A percentile compares a stretch with the other conserved stretches of the same genome.
Evolutionary conservation across 2,329 filamentous ascomycete species (phyloP).

Genomic region (Plenodomus lindquistii): DNA sequence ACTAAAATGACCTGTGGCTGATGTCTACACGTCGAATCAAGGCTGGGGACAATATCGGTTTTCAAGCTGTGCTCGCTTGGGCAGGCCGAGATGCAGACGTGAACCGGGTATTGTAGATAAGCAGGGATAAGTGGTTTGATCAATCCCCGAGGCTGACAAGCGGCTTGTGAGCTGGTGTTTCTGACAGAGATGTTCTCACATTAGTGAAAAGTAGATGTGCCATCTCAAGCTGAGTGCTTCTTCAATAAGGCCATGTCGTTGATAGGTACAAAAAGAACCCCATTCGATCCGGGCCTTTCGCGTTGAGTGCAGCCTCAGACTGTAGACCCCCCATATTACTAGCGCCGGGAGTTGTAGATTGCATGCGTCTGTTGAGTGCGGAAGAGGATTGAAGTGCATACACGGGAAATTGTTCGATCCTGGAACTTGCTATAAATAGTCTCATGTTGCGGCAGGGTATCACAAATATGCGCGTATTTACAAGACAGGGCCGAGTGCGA

Average conservation of each 20-base stretch:
- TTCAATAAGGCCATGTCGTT: background rate
- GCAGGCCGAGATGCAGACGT: background rate
- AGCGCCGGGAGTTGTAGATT: background rate
- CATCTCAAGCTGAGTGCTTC: background rate
- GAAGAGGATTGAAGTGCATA: background rate
- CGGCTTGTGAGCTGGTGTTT: background rate
- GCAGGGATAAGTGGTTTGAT: background rate
- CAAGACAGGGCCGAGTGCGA: background rate
- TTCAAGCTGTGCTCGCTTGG: background rate
- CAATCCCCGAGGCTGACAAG: background rate
- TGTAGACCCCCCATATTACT: background rate
- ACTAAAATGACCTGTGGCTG: background rate
- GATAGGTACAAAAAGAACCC: background rate
- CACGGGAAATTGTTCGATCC: background rate
- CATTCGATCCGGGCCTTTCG: background rate
- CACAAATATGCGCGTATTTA: background rate
- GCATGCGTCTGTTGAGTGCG: background rate
- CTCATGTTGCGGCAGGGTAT: background rate
- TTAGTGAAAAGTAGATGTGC: background rate
- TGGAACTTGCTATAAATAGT: background rate
- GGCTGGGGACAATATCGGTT: background rate
- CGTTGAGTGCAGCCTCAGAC: background rate
- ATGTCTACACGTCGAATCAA: background rate
- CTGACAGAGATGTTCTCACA: background rate
- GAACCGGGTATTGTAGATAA: background rate